Conservation (phyloP, 2,329 filamentous ascomycete species). For the Mycocentrospora acerina region DNA sequence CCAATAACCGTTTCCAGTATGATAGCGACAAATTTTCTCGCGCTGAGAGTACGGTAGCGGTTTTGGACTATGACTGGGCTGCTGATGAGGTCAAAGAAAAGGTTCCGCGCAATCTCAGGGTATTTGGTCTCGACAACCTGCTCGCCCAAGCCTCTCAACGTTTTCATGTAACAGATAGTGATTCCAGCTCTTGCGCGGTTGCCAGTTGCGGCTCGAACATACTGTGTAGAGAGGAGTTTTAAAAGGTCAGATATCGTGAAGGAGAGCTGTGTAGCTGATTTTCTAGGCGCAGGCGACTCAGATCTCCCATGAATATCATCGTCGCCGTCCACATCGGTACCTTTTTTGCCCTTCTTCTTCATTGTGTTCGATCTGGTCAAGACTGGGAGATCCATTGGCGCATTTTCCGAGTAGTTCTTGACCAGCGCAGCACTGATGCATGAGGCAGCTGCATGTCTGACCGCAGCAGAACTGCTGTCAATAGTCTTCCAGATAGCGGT, state of each 20-base stretch:
- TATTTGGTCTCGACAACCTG: slow-evolving; percentile 83
- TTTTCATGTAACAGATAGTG: slow-evolving; percentile 80
- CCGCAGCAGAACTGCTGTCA: slow-evolving; percentile 72
- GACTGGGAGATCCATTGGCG: slow-evolving; percentile 42
- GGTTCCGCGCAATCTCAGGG: slow-evolving; percentile 73
- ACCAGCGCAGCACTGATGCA: slow-evolving; percentile 82
- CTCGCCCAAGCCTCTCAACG: slow-evolving; percentile 77
- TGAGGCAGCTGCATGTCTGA: slow-evolving; percentile 83
- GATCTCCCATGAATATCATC: slow-evolving; percentile 69
- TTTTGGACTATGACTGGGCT: slow-evolving; percentile 76
- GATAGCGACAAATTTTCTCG: slow-evolving; percentile 79
- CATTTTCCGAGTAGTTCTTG: slow-evolving; percentile 71
- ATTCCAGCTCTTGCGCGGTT: slow-evolving; percentile 82
- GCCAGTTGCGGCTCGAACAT: slow-evolving; percentile 73
- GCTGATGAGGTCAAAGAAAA: slow-evolving; percentile 78
- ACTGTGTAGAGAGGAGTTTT: slow-evolving; percentile 76
- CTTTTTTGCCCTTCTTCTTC: slow-evolving; percentile 73
- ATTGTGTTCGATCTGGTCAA: slow-evolving; percentile 59
- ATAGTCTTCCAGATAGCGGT: slow-evolving; percentile 80
- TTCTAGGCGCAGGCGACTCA: slow-evolving; percentile 74
- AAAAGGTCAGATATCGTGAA: slow-evolving; percentile 78
- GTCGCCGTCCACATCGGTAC: slow-evolving; percentile 66
- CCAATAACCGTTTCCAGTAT: slow-evolving; percentile 84
- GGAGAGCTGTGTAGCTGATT: slow-evolving; percentile 67
- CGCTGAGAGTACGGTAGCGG: slow-evolving; percentile 82